These are phyloP conservation scores for Ceratocystis diversiconidia DNA, from an alignment of 2,329 filamentous ascomycete genomes.

Conservation along the genomic window DNA sequence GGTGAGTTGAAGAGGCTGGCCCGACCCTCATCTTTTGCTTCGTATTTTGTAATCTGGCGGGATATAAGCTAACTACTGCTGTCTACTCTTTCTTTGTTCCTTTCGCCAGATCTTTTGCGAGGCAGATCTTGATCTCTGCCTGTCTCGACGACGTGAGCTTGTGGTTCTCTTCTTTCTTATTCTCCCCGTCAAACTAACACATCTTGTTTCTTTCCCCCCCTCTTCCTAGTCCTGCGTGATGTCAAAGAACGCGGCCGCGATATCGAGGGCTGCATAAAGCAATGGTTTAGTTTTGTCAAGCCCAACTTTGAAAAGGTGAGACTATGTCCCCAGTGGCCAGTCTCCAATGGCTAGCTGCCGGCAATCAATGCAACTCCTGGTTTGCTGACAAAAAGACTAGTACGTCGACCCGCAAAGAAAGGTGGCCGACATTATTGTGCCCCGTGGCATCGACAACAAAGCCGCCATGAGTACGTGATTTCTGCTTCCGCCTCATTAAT, in stretches of 20 bases:
- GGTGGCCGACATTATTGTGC: constrained; percentile 73
- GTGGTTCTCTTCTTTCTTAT: neutral
- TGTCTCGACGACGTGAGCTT: constrained; percentile 69
- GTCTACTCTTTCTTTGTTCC: neutral
- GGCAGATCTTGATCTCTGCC: constrained; percentile 84
- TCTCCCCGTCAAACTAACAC: neutral
- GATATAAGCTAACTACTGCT: neutral
- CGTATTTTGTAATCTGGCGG: neutral
- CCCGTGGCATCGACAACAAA: constrained; percentile 82
- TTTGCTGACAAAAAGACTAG: constrained; percentile 23
- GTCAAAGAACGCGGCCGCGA: constrained; percentile 79
- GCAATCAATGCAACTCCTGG: too few relatives aligned
- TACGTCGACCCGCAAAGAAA: constrained; percentile 86
- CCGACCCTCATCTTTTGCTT: neutral
- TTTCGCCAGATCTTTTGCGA: constrained; percentile 70
- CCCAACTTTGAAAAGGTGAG: constrained; percentile 73
- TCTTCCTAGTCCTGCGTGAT: constrained; percentile 64
- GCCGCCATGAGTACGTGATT: constrained; percentile 63
- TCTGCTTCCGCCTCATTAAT: neutral
- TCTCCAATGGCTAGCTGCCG: too few relatives aligned
- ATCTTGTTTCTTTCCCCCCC: neutral
- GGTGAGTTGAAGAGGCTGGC: constrained; percentile 30
- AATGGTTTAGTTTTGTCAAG: constrained; percentile 95
- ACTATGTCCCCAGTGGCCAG: too few relatives aligned
- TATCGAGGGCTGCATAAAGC: constrained; percentile 90